phyloP scores from a whole-genome alignment of 2,329 filamentous ascomycete genomes.

The Trichocomaceae sp. region DNA sequence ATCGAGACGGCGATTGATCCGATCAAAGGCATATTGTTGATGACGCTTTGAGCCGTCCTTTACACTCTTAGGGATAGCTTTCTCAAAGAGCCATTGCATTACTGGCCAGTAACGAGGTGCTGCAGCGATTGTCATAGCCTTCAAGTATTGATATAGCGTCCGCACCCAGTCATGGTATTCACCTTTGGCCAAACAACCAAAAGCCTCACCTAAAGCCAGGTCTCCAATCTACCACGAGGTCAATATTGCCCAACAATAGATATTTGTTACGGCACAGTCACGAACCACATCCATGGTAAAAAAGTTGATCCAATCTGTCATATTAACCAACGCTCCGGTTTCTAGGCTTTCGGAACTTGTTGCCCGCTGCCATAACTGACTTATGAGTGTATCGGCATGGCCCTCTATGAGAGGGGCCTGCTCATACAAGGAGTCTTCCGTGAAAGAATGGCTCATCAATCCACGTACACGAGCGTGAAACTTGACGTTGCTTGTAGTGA shows the following conservation, averaged over 20 bases:
- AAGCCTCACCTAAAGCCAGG: slow-evolving; percentile 36
- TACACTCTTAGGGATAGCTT: not conserved
- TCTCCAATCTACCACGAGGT: slow-evolving; percentile 40
- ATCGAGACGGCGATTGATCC: not conserved
- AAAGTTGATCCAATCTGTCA: not conserved
- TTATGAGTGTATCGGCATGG: not conserved
- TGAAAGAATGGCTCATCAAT: slow-evolving; percentile 1
- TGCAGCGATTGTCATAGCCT: slow-evolving; percentile 1
- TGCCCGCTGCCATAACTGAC: not conserved
- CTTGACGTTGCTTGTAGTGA: not conserved
- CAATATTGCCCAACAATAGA: slow-evolving; percentile 15
- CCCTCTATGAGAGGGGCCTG: not conserved
- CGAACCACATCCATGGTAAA: slow-evolving; percentile 5
- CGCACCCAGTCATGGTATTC: slow-evolving; percentile 6
- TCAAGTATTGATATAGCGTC: slow-evolving; percentile 15
- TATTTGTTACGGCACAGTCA: slow-evolving; percentile 21
- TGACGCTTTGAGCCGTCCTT: not conserved
- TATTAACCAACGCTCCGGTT: not conserved
- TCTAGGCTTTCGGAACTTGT: not conserved
- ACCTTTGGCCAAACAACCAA: slow-evolving; percentile 17
- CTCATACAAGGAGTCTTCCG: not conserved
- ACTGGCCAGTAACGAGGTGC: not conserved
- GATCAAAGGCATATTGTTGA: not conserved
- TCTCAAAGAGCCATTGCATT: not conserved
- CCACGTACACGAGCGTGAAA: not conserved